Evolutionary conservation across 2,329 filamentous ascomycete genomes (phyloP).

Genomic region (Aspergillus fijiensis): DNA sequence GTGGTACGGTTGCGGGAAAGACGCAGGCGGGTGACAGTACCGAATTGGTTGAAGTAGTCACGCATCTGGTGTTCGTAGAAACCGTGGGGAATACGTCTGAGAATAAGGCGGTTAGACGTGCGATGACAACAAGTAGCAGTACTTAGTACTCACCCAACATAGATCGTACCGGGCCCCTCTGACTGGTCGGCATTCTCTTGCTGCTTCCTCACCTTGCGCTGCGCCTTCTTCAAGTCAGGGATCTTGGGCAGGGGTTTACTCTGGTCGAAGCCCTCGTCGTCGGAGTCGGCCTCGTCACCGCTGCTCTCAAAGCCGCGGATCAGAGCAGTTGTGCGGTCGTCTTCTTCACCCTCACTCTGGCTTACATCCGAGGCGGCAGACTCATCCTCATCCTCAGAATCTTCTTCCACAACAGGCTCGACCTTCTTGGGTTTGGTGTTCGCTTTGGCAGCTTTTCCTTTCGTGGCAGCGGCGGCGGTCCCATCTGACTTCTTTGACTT

Average conservation of each 20-base stretch:
- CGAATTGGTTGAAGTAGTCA: conserved; percentile 92
- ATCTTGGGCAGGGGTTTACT: conserved; percentile 45
- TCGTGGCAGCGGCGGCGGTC: conserved; percentile 31
- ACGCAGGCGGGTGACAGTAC: conserved; percentile 72
- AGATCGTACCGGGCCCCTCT: conserved; percentile 71
- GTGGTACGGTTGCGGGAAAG: conserved; percentile 91
- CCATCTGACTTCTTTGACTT: conserved; percentile 42
- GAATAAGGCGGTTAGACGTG: conserved; percentile 19
- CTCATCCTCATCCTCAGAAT: conserved; percentile 32
- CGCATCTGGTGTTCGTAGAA: conserved; percentile 98
- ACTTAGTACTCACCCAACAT: conserved; percentile 62
- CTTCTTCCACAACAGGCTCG: conserved; percentile 37
- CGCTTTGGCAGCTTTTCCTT: conserved; percentile 40
- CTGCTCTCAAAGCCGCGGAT: conserved; percentile 58
- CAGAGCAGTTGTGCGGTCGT: conserved; percentile 55
- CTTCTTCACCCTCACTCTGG: conserved; percentile 37
- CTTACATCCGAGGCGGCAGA: conserved; percentile 20
- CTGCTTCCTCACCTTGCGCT: conserved; percentile 53
- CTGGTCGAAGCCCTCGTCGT: conserved; percentile 48
- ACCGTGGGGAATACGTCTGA: conserved; percentile 78
- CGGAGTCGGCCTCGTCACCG: conserved; percentile 52
- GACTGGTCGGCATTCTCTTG: conserved; percentile 45
- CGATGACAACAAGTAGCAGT: conserved; percentile 5
- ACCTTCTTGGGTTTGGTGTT: conserved; percentile 47
- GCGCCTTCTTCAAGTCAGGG: conserved; percentile 47